Conservation (phyloP, 345 rosid genomes). For the Lumnitzera racemosa region DNA sequence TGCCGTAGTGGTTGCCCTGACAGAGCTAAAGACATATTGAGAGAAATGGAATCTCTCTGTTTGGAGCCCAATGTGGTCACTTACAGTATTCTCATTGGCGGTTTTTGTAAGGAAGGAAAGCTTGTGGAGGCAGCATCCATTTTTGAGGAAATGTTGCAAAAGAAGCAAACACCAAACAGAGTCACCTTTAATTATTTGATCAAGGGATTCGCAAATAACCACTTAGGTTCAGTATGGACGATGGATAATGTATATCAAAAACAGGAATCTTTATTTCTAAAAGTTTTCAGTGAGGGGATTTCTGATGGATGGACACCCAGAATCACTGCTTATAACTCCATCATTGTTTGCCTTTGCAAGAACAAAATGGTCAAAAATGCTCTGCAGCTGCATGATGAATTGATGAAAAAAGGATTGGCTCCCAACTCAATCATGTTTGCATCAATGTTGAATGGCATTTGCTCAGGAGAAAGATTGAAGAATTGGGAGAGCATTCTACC, state of each 20-base stretch:
- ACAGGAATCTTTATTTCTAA: slow-evolving; percentile 34
- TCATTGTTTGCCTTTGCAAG: slow-evolving; percentile 54
- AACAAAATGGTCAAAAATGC: slow-evolving; percentile 64
- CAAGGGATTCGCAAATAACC: slow-evolving; percentile 50
- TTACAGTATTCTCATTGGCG: slow-evolving; percentile 59
- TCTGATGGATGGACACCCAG: slow-evolving; percentile 49
- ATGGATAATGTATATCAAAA: slow-evolving; percentile 17
- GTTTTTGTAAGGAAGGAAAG: slow-evolving; percentile 54
- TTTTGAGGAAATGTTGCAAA: slow-evolving; percentile 68
- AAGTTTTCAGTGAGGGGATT: slow-evolving; percentile 43
- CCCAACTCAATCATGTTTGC: slow-evolving; percentile 55
- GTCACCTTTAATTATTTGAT: slow-evolving; percentile 58
- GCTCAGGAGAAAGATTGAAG: slow-evolving; percentile 46
- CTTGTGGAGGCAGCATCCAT: slow-evolving; percentile 50
- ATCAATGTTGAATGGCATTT: slow-evolving; percentile 57
- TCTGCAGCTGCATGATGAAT: slow-evolving; percentile 35
- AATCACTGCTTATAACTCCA: slow-evolving; percentile 55
- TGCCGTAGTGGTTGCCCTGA: slow-evolving; percentile 44
- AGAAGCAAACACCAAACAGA: slow-evolving; percentile 63
- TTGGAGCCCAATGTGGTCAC: slow-evolving; percentile 75
- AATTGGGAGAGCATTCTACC: slow-evolving; percentile 40
- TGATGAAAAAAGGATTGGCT: slow-evolving; percentile 49
- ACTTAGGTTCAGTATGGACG: slow-evolving; percentile 9
- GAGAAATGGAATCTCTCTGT: slow-evolving; percentile 49
- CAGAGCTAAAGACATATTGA: slow-evolving; percentile 50